Percentiles rank a stretch among this genome's conserved stretches.
These are phyloP conservation scores for Penicillium roqueforti DNA, from an alignment of 495 filamentous ascomycete genomes.

Conservation along the genomic window DNA sequence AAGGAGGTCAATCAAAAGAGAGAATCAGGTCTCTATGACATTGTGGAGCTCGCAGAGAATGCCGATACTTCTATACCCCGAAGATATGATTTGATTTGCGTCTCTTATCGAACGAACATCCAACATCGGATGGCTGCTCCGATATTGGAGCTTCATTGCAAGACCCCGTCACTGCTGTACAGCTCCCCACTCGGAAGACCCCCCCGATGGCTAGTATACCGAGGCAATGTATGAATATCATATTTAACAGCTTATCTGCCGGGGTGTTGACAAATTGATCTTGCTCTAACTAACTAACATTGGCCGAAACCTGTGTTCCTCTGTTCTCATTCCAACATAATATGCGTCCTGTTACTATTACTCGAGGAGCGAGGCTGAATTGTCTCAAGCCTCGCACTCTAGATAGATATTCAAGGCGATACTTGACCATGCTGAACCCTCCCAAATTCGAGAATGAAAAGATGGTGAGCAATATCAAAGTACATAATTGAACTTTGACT, in stretches of 20 bases:
- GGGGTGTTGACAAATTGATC: not conserved
- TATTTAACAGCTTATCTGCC: not conserved
- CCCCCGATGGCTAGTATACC: not conserved
- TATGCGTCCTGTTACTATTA: slow-evolving; percentile 15
- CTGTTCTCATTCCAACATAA: not conserved
- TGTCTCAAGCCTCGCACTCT: not conserved
- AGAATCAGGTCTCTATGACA: too few species aligned
- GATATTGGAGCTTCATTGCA: not conserved
- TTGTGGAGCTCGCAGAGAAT: too few species aligned
- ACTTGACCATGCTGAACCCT: slow-evolving; percentile 24
- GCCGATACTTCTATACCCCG: too few species aligned
- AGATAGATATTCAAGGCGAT: slow-evolving; percentile 8
- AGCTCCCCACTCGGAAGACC: not conserved
- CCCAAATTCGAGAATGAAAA: slow-evolving; percentile 35
- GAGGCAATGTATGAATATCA: not conserved
- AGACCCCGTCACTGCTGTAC: not conserved
- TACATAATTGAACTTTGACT: not conserved
- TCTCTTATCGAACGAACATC: not conserved
- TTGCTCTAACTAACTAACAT: not conserved
- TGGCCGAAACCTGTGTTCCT: not conserved
- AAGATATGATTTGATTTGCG: too few species aligned
- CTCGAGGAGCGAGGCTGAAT: slow-evolving; percentile 6
- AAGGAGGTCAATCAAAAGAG: too few species aligned
- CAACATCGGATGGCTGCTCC: not conserved
- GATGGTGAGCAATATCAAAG: slow-evolving; percentile 9